phyloP scores from a whole-genome alignment of 2,329 filamentous ascomycete species.

The Cordyceps fumosorosea region DNA sequence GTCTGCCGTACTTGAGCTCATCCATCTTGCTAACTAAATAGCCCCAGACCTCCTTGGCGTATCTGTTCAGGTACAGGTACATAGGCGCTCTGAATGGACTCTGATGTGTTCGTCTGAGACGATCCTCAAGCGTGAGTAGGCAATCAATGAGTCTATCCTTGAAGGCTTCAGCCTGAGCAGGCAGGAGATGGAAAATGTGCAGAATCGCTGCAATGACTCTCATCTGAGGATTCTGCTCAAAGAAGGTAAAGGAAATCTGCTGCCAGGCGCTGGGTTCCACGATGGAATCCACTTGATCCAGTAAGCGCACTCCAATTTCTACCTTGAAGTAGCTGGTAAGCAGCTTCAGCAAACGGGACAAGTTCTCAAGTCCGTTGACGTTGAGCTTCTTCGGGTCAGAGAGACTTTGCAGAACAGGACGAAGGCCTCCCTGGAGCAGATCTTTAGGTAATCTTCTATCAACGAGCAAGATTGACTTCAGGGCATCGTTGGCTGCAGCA shows the following conservation, averaged over 20 bases:
- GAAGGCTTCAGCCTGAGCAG: constrained; percentile 81
- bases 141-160: constrained; percentile 85
- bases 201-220: constrained; percentile 92
- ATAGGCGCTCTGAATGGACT: constrained; percentile 89
- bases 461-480: constrained; percentile 80
- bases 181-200: constrained; percentile 95
- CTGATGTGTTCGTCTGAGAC: constrained; percentile 76
- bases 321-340: constrained; percentile 99
- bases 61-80: constrained; percentile 89
- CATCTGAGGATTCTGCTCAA: constrained; percentile 89
- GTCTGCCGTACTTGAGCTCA: constrained; percentile 80
- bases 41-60: constrained; percentile 79
- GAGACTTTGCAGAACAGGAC: constrained; percentile 92
- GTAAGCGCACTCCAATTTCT: constrained; percentile 85
- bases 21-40: constrained; percentile 74
- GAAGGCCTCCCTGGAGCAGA: constrained; percentile 83
- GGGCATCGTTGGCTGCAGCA: constrained; percentile 82
- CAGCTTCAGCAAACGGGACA: constrained; percentile 81
- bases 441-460: constrained; percentile 93
- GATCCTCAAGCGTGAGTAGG: constrained; percentile 81
- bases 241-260: constrained; percentile 87
- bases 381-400: constrained; percentile 89
- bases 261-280: constrained; percentile 75
- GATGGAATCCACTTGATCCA: constrained; percentile 89
- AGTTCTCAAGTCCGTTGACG: constrained; percentile 81